A percentile compares a stretch with the other conserved stretches of the same genome.
These are phyloP conservation scores for Scolecobasidium constrictum DNA, from an alignment of 2,329 filamentous ascomycete species.

Conservation along the genomic window DNA sequence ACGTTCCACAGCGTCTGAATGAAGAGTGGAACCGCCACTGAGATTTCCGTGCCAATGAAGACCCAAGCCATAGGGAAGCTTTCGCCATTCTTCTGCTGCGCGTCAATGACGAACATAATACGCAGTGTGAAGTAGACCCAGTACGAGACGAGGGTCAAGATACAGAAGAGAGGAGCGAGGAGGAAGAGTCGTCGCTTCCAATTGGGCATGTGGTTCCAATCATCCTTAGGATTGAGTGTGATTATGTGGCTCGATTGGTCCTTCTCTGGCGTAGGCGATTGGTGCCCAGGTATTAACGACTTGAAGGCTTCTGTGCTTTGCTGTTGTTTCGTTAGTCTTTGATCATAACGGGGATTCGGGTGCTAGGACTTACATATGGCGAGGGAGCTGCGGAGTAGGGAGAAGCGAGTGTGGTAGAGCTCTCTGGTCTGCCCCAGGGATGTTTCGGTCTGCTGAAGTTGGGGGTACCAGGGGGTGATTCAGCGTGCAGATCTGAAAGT, in stretches of 20 bases:
- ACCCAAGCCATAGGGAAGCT: constrained; percentile 44
- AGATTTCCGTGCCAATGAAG: constrained; percentile 45
- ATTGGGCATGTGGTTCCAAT: constrained; percentile 25
- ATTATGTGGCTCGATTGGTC: constrained; percentile 21
- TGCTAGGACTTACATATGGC: constrained; percentile 6
- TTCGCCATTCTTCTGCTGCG: constrained; percentile 31
- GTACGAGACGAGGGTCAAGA: constrained; percentile 25
- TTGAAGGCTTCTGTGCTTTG: constrained; percentile 24
- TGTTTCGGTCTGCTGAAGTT: not conserved
- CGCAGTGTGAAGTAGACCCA: constrained; percentile 40
- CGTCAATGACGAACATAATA: constrained; percentile 41
- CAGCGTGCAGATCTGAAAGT: constrained; percentile 6
- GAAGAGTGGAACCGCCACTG: constrained; percentile 42
- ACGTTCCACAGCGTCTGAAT: constrained; percentile 50
- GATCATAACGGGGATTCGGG: constrained; percentile 2
- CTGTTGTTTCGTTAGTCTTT: constrained; percentile 10
- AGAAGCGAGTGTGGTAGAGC: constrained; percentile 5
- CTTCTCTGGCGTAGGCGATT: constrained; percentile 11
- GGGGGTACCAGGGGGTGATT: constrained; percentile 8
- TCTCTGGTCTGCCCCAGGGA: constrained; percentile 7
- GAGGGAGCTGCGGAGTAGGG: constrained; percentile 4
- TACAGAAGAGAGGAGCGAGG: constrained; percentile 23
- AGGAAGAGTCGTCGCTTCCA: constrained; percentile 26
- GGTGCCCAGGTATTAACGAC: constrained; percentile 21
- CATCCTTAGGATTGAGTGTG: constrained; percentile 24